Conservation (phyloP, 371 early-diverging fungal species). For the Zopfochytrium polystomum region DNA sequence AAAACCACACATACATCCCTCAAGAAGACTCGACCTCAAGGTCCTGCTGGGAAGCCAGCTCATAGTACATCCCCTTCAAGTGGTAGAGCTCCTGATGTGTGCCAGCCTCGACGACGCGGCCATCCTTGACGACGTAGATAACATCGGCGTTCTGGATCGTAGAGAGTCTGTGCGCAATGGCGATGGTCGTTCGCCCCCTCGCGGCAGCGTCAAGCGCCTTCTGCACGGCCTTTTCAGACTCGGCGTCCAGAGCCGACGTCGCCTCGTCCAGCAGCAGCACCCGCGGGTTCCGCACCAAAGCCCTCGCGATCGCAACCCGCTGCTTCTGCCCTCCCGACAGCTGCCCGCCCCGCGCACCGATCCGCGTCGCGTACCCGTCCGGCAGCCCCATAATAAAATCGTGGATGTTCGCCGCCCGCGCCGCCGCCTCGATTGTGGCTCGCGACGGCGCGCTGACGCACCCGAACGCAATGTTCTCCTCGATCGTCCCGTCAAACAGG, state of each 20-base stretch:
- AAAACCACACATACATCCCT: no score
- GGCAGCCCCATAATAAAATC: conserved; percentile 40
- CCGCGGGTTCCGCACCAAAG: conserved; percentile 44
- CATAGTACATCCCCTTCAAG: no score
- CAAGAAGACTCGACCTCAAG: no score
- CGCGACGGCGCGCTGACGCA: conserved; percentile 5
- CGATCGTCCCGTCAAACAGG: conserved; percentile 41
- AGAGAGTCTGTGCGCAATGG: conserved; percentile 66
- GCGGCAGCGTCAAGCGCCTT: conserved; percentile 64
- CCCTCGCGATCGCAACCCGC: conserved; percentile 53
- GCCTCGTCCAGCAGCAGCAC: conserved; percentile 60
- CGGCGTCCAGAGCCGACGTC: conserved; percentile 60
- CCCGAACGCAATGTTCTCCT: conserved; percentile 45
- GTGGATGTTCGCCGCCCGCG: conserved; percentile 68
- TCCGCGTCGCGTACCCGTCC: conserved; percentile 61
- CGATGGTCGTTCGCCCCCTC: conserved; percentile 65
- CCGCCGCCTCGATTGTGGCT: conserved; percentile 55
- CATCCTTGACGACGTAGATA: conserved; percentile 50
- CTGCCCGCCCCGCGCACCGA: conserved; percentile 40
- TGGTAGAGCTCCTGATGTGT: conserved; percentile 74
- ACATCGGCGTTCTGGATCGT: no score
- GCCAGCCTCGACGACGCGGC: conserved; percentile 75
- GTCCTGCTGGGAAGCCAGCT: no score
- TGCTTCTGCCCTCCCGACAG: no score
- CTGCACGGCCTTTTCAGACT: conserved; percentile 85